Evolutionary conservation across 768 basidiomycete species (phyloP).

Genomic region (Termitomyces sp.): DNA sequence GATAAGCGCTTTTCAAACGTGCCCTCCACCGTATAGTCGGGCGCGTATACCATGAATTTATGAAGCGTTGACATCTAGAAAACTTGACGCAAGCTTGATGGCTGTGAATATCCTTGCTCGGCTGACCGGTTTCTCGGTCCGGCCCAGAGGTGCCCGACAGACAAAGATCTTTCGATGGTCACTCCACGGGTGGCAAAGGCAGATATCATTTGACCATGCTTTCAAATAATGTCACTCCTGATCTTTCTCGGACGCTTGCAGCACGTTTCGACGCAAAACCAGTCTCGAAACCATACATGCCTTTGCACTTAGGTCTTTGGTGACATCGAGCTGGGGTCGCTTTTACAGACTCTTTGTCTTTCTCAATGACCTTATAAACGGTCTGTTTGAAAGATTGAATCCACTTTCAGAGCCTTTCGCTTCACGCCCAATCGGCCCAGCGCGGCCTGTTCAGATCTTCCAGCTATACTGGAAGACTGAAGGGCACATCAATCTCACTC

Average conservation of each 20-base stretch:
- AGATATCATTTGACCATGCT: neutral
- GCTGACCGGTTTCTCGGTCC: neutral
- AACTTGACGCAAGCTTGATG: neutral
- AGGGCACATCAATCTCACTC: neutral
- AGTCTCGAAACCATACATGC: neutral
- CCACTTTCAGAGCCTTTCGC: neutral
- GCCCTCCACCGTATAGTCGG: constrained; percentile 56
- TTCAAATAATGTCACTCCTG: neutral
- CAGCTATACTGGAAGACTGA: neutral
- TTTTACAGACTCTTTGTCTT: neutral
- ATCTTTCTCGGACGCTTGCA: neutral
- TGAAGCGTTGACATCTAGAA: constrained; percentile 9
- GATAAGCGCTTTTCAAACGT: constrained; percentile 51
- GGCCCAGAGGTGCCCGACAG: neutral
- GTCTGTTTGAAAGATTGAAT: neutral
- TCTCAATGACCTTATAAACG: neutral
- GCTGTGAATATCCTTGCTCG: too few relatives aligned
- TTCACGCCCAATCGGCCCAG: neutral
- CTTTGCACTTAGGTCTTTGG: neutral
- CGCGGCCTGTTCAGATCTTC: neutral
- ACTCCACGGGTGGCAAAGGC: neutral
- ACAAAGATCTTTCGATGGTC: neutral
- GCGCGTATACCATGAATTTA: constrained; percentile 57
- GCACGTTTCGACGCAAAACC: neutral
- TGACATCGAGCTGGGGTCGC: neutral